phyloP scores from a whole-genome alignment of 2,329 filamentous ascomycete species.

The Xylariaceae sp. region DNA sequence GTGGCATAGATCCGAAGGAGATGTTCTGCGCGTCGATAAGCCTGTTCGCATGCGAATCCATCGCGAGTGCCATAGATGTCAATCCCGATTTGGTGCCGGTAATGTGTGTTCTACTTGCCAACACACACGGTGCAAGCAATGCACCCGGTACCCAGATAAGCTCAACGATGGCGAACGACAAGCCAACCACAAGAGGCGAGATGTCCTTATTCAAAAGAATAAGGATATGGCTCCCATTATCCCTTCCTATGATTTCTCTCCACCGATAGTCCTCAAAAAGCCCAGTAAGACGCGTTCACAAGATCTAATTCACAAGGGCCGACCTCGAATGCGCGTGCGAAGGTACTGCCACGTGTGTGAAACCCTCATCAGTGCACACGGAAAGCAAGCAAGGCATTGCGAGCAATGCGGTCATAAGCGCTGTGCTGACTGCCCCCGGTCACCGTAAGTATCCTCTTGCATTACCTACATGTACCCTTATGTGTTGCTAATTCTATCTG shows the following conservation, averaged over 20 bases:
- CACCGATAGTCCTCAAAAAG: constrained; percentile 54
- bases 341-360: constrained; percentile 74
- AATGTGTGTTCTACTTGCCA: constrained; percentile 74
- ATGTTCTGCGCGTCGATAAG: constrained; percentile 65
- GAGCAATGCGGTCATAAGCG: constrained; percentile 65
- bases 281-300: constrained; percentile 64
- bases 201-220: constrained; percentile 49
- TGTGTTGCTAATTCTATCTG: constrained; percentile 11
- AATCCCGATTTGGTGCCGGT: constrained; percentile 66
- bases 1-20: constrained; percentile 50
- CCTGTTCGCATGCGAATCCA: constrained; percentile 74
- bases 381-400: constrained; percentile 54
- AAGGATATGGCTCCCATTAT: constrained; percentile 54
- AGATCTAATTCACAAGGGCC: constrained; percentile 64
- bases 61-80: constrained; percentile 77
- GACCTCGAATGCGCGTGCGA: constrained; percentile 67
- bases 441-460: constrained; percentile 58
- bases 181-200: constrained; percentile 49
- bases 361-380: constrained; percentile 54
- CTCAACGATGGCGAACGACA: constrained; percentile 53
- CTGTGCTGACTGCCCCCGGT: constrained; percentile 76
- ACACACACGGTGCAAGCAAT: constrained; percentile 77
- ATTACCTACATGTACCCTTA: background rate
- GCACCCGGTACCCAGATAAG: constrained; percentile 68
- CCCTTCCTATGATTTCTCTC: constrained; percentile 47